phyloP scores from a whole-genome alignment of 2,329 filamentous ascomycete species.

The Allantophomopsis lycopodina region DNA sequence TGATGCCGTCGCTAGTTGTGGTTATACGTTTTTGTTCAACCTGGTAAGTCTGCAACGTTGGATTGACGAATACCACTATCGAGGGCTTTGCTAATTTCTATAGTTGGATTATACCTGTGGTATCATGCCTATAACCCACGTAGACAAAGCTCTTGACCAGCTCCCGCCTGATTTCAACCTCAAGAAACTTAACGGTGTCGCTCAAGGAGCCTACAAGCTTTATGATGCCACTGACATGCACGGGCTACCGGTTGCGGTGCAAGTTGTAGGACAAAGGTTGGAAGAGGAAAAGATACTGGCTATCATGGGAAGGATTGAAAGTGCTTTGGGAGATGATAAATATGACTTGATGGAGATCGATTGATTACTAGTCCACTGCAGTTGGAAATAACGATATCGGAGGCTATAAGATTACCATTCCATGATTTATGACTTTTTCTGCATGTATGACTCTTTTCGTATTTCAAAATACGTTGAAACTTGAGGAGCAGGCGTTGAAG shows the following conservation, averaged over 20 bases:
- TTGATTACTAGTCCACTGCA: slow-evolving; percentile 1
- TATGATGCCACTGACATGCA: slow-evolving; percentile 78
- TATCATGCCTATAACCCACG: slow-evolving; percentile 73
- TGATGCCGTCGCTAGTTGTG: slow-evolving; percentile 73
- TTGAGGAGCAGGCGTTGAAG: no score
- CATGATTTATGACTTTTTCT: no score
- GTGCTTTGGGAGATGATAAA: slow-evolving; percentile 47
- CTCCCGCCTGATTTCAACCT: slow-evolving; percentile 47
- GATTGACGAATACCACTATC: no score
- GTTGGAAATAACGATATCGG: no score
- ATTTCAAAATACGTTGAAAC: no score
- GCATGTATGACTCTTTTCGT: no score
- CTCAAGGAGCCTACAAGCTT: slow-evolving; percentile 69
- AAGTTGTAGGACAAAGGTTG: slow-evolving; percentile 17
- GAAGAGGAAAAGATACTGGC: slow-evolving; percentile 14
- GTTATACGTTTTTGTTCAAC: slow-evolving; percentile 91
- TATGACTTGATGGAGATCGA: slow-evolving; percentile 33
- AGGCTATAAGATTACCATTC: neutral
- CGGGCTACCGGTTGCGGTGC: slow-evolving; percentile 64
- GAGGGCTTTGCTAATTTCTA: neutral
- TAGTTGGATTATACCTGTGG: slow-evolving; percentile 77
- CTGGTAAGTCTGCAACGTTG: slow-evolving; percentile 37
- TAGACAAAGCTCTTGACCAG: slow-evolving; percentile 55
- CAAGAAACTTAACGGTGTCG: slow-evolving; percentile 62
- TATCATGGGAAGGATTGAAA: slow-evolving; percentile 37